A percentile compares a stretch with the other conserved stretches of the same genome.
phyloP scores from a whole-genome alignment of 1,284 basidiomycete genomes.

The Cryptococcus jaspeensis region DNA sequence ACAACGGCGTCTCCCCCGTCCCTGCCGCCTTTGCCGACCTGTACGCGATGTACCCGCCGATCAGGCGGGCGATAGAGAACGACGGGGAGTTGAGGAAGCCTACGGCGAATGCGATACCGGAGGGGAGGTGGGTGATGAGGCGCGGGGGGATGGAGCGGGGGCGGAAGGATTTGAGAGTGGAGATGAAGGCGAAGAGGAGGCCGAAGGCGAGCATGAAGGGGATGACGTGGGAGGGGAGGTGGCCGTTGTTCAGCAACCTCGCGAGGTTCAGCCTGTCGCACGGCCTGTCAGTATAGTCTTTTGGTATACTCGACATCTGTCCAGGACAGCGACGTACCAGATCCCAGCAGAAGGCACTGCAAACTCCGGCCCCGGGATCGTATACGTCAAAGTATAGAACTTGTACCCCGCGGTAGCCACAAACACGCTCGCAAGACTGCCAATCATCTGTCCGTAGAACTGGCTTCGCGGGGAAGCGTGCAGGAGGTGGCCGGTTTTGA shows the following conservation, averaged over 20 bases:
- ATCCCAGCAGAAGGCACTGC: conserved; percentile 87
- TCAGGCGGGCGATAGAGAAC: conserved; percentile 85
- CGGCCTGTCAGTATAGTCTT: neutral
- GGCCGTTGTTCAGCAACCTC: conserved; percentile 74
- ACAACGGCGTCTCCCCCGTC: conserved; percentile 60
- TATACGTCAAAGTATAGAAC: conserved; percentile 82
- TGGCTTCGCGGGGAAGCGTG: conserved; percentile 82
- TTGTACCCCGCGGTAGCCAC: conserved; percentile 84
- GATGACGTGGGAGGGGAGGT: conserved; percentile 73
- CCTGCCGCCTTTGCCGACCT: conserved; percentile 56
- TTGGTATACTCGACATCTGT: neutral
- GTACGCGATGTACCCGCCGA: conserved; percentile 82
- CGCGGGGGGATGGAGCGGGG: conserved; percentile 35
- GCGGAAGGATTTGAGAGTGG: conserved; percentile 67
- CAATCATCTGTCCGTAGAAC: conserved; percentile 85
- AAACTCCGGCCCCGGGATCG: conserved; percentile 75
- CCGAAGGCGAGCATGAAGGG: conserved; percentile 80
- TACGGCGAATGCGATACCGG: conserved; percentile 77
- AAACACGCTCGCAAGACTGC: conserved; percentile 79
- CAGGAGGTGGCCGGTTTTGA: conserved; percentile 91
- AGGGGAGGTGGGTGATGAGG: conserved; percentile 69
- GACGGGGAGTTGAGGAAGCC: conserved; percentile 91
- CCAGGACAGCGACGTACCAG: conserved; percentile 45
- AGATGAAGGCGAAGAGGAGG: conserved; percentile 64
- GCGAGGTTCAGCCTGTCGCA: conserved; percentile 85